Conservation (phyloP, 1,139 yeast genomes). For the Magnusiomyces ingens region DNA sequence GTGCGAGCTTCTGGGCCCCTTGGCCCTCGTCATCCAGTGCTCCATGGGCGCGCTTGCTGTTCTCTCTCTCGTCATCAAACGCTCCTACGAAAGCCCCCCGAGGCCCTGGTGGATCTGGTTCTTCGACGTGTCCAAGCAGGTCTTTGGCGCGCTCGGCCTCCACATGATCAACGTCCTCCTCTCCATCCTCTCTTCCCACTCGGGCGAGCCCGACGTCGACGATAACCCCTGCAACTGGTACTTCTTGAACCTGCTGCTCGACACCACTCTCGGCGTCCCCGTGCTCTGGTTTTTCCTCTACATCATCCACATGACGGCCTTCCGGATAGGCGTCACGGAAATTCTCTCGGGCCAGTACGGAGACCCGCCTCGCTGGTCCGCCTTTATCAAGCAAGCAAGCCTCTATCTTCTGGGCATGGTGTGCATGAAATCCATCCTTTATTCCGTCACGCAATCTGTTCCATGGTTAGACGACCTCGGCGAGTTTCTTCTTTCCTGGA, state of each 20-base stretch:
- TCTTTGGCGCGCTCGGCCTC: constrained; percentile 77
- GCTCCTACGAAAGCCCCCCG: constrained; percentile 74
- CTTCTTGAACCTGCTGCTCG: constrained; percentile 77
- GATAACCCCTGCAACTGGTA: constrained; percentile 57
- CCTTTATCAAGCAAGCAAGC: constrained; percentile 66
- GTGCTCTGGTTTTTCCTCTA: constrained; percentile 54
- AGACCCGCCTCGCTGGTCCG: constrained; percentile 54
- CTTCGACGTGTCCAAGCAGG: constrained; percentile 84
- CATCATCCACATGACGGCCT: constrained; percentile 44
- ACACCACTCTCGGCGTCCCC: constrained; percentile 93
- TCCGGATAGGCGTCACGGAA: constrained; percentile 44
- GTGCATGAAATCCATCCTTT: constrained; percentile 50
- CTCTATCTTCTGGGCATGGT: constrained; percentile 57
- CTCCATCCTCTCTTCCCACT: constrained; percentile 47
- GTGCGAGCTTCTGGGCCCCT: constrained; percentile 40
- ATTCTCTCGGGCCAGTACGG: constrained; percentile 86
- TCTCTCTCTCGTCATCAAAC: constrained; percentile 63
- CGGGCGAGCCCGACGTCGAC: constrained; percentile 31
- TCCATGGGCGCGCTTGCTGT: constrained; percentile 68
- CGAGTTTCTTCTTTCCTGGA: constrained; percentile 63
- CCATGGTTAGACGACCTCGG: constrained; percentile 53
- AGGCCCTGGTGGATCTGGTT: constrained; percentile 86
- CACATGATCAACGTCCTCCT: constrained; percentile 73
- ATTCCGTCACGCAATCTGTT: constrained; percentile 50
- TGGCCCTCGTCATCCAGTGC: constrained; percentile 37